A percentile compares a stretch with the other conserved stretches of the same genome.
Conservation (phyloP, 2,329 filamentous ascomycete species). For the Ceratocystis ficicola region DNA sequence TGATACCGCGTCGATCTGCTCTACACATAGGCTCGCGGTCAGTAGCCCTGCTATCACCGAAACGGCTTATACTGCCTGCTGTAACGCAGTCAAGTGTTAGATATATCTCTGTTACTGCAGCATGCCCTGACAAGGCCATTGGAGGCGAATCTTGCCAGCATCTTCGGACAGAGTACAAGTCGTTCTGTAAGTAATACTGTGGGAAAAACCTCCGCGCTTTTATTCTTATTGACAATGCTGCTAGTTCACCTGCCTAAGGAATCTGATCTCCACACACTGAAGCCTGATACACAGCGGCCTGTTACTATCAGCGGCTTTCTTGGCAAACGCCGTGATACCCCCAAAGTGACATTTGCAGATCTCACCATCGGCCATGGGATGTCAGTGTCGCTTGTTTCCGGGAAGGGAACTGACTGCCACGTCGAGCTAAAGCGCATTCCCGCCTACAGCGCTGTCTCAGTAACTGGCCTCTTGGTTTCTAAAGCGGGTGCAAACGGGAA, state of each 20-base stretch:
- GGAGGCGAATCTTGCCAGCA: conserved; percentile 4
- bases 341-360: conserved; percentile 59
- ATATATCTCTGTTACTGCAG: background rate
- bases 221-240: conserved; percentile 8
- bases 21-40: background rate
- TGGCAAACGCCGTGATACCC: conserved; percentile 53
- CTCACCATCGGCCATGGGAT: conserved; percentile 32
- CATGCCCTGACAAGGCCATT: background rate
- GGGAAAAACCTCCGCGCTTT: background rate
- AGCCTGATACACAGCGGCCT: conserved; percentile 17
- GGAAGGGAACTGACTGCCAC: conserved; percentile 31
- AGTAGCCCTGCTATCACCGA: background rate
- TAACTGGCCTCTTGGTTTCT: conserved; percentile 32
- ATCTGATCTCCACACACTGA: conserved; percentile 11
- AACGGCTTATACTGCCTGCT: background rate
- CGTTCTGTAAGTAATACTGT: conserved; percentile 13
- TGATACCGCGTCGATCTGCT: conserved; percentile 6
- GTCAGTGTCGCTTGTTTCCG: conserved; percentile 30
- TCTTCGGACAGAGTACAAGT: conserved; percentile 17
- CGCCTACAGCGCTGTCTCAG: conserved; percentile 41
- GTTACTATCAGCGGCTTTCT: conserved; percentile 55
- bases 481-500: conserved; percentile 25
- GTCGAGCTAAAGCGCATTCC: conserved; percentile 36
- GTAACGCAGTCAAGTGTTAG: background rate
- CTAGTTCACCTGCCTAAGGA: conserved; percentile 18